Conservation (phyloP, 2,329 filamentous ascomycete genomes). For the Harringtonia lauricola region DNA sequence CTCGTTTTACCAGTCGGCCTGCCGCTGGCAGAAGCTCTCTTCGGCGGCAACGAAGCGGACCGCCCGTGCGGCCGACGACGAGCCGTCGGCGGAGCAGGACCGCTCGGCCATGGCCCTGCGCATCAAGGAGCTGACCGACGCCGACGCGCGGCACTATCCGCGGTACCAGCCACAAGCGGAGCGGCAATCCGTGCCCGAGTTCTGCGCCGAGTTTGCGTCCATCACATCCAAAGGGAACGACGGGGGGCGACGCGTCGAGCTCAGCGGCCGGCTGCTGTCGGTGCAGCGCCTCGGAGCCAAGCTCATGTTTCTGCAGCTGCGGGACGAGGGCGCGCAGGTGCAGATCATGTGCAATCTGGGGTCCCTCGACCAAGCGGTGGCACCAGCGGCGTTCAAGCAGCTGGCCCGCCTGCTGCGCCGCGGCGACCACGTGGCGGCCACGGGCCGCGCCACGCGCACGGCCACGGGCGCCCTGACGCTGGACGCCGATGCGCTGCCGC, state of each 20-base stretch:
- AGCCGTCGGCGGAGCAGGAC: constrained; percentile 1
- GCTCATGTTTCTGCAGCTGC: constrained; percentile 75
- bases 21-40: too few relatives aligned
- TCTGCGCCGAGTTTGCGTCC: constrained; percentile 2
- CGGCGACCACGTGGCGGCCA: constrained; percentile 73
- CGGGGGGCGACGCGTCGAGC: constrained; percentile 7
- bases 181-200: constrained; percentile 6
- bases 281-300: constrained; percentile 63
- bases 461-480: constrained; percentile 67
- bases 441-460: constrained; percentile 59
- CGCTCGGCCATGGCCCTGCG: constrained; percentile 20
- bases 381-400: constrained; percentile 36
- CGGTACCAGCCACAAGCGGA: constrained; percentile 17
- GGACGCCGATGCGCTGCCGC: constrained; percentile 54
- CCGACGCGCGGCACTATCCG: constrained; percentile 44
- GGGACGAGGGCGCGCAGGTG: constrained; percentile 58
- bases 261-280: constrained; percentile 56
- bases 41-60: too few relatives aligned
- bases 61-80: neutral
- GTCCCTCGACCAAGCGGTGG: constrained; percentile 20
- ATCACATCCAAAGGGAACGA: neutral
- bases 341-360: constrained; percentile 68
- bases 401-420: constrained; percentile 58
- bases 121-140: constrained; percentile 39
- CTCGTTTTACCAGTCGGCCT: constrained; percentile 31